Conservation (phyloP, 2,329 filamentous ascomycete genomes). For the Fusarium protoensiforme region DNA sequence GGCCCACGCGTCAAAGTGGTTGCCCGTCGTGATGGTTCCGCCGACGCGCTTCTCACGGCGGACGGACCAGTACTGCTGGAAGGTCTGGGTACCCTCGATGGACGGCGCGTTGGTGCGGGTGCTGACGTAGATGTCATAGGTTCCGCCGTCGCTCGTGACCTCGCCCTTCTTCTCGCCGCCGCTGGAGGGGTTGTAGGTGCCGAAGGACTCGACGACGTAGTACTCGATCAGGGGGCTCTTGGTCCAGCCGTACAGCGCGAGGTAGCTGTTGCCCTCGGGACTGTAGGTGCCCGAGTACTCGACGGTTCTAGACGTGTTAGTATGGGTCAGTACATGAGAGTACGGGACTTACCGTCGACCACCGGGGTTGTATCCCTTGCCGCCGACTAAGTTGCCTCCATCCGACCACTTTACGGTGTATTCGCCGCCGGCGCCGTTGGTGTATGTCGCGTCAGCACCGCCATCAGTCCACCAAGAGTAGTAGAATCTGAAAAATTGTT, state of each 20-base stretch:
- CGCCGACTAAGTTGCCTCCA: slow-evolving; percentile 38
- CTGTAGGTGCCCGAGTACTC: slow-evolving; percentile 43
- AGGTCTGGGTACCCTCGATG: slow-evolving; percentile 60
- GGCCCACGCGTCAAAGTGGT: slow-evolving; percentile 65
- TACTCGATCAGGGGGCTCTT: slow-evolving; percentile 50
- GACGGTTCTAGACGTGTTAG: slow-evolving; percentile 15
- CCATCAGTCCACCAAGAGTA: slow-evolving; percentile 62
- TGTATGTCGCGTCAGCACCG: slow-evolving; percentile 55
- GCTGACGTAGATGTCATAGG: slow-evolving; percentile 51
- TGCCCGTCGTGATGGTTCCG: slow-evolving; percentile 60
- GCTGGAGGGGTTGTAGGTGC: slow-evolving; percentile 49
- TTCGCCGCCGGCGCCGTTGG: slow-evolving; percentile 53
- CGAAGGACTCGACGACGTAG: slow-evolving; percentile 53
- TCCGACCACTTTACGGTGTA: slow-evolving; percentile 58
- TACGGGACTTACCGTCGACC: slow-evolving; percentile 51
- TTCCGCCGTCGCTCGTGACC: slow-evolving; percentile 48
- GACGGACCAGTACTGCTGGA: slow-evolving; percentile 64
- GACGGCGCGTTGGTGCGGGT: slow-evolving; percentile 54
- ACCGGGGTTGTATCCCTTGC: slow-evolving; percentile 35
- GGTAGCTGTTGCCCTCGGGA: slow-evolving; percentile 50
- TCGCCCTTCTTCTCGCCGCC: slow-evolving; percentile 46
- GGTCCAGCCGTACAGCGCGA: slow-evolving; percentile 54
- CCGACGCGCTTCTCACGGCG: slow-evolving; percentile 58
- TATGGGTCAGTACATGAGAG: not conserved
- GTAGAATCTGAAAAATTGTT: slow-evolving; percentile 47